Evolutionary conservation across 2,329 filamentous ascomycete species (phyloP).

Genomic region (Diplodia intermedia): DNA sequence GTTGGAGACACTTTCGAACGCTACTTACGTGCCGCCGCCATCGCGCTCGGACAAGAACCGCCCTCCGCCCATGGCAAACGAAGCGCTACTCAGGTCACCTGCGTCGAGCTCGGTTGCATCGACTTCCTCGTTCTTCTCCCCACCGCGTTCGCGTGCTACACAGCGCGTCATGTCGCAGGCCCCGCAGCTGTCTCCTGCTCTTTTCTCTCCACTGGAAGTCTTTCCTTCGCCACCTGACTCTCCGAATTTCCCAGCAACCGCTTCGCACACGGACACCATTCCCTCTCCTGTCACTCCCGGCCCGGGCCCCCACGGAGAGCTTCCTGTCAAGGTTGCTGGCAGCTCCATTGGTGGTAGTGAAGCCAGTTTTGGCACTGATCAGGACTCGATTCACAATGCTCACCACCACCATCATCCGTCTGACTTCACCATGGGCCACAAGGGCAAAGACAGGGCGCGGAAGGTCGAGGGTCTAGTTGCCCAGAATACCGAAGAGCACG

Average conservation of each 20-base stretch:
- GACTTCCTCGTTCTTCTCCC: conserved; percentile 43
- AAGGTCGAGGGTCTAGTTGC: conserved; percentile 26
- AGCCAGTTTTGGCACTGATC: conserved; percentile 38
- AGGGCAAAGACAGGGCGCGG: conserved; percentile 16
- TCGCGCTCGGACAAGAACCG: conserved; percentile 13
- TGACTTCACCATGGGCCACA: conserved; percentile 6
- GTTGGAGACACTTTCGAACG: conserved; percentile 33
- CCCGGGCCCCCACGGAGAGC: conserved; percentile 39
- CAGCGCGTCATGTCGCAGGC: conserved; percentile 6
- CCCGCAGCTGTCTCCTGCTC: conserved; percentile 32
- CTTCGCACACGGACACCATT: conserved; percentile 36
- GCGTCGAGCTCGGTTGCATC: conserved; percentile 35
- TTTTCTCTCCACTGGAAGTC: conserved; percentile 43
- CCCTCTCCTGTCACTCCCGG: conserved; percentile 49
- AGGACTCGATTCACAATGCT: conserved; percentile 13
- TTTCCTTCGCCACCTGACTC: conserved; percentile 42
- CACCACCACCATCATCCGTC: conserved; percentile 5
- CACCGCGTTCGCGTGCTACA: conserved; percentile 37
- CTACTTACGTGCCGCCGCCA: conserved; percentile 34
- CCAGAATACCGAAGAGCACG: neutral
- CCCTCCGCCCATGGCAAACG: conserved; percentile 4
- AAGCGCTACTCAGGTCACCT: conserved; percentile 19
- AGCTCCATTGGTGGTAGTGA: conserved; percentile 39
- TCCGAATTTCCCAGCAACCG: conserved; percentile 31
- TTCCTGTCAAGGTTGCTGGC: conserved; percentile 45